These are phyloP conservation scores for Exophiala viscosa DNA, from an alignment of 2,329 filamentous ascomycete genomes.

Conservation along the genomic window DNA sequence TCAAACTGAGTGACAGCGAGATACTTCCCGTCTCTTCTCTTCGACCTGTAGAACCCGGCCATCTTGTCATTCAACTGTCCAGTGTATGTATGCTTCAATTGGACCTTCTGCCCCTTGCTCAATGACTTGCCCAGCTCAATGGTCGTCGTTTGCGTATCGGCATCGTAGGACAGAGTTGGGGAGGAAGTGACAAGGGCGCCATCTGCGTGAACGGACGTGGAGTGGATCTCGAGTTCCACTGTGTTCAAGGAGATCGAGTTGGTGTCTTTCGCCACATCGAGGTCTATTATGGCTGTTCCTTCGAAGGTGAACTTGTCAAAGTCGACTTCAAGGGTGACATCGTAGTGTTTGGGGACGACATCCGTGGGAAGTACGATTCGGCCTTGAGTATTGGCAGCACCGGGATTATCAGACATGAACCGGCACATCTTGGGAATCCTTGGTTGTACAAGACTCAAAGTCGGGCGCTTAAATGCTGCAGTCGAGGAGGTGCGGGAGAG, in stretches of 20 bases:
- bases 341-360: slow-evolving; percentile 87
- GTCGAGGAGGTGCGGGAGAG: not conserved
- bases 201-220: slow-evolving; percentile 62
- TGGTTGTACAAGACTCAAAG: not conserved
- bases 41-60: slow-evolving; percentile 97
- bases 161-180: slow-evolving; percentile 68
- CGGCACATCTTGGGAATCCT: slow-evolving; percentile 25
- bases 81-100: slow-evolving; percentile 72
- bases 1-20: slow-evolving; percentile 95
- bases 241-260: slow-evolving; percentile 84
- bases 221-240: slow-evolving; percentile 78
- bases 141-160: slow-evolving; percentile 75
- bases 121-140: slow-evolving; percentile 73
- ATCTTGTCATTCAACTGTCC: slow-evolving; percentile 88
- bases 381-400: slow-evolving; percentile 22
- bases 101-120: slow-evolving; percentile 70
- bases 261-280: slow-evolving; percentile 81
- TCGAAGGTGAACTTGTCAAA: slow-evolving; percentile 84
- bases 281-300: slow-evolving; percentile 77
- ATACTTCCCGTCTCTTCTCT: slow-evolving; percentile 72
- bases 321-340: slow-evolving; percentile 86
- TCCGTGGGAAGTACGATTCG: slow-evolving; percentile 88
- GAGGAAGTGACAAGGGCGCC: slow-evolving; percentile 58
- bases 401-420: slow-evolving; percentile 26
- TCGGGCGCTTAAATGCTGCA: not conserved